Base-by-base conservation (phyloP, 176 grass and related monocot genomes). In the Thinopyrum elongatum region DNA sequence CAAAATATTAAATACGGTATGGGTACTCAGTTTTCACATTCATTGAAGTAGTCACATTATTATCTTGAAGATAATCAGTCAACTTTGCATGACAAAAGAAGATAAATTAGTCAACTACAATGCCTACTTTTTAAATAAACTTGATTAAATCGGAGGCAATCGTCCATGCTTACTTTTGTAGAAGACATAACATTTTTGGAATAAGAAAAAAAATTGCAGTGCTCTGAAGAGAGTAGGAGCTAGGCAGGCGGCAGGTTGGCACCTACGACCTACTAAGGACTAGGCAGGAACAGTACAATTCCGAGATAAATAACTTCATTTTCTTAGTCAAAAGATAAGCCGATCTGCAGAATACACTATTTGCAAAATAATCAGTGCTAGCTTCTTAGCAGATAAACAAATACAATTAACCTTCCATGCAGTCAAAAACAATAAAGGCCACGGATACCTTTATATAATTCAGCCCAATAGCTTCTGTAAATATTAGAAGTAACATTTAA, bases 351-450 rank as follows among this genome's bases (percentile, higher is more conserved):
- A 76, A 82, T 68, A 87, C 35, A 29, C 17, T 58, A 53, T 76
- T 58, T 82, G 39, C 17, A 30, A 15, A 74, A 26, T 64, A 46
- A 26, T 53, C 10, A 77, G 21, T n/a, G 51, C 23, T 88, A 72
- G 53, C 47, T 80, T 74, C 59, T 53, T 70, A 71, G 31, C 26
- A 63, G 31, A 62, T 74, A 84, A 62, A 61, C 51, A 83, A 74
- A 83, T 62, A 28, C 23, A 62, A 62, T 46, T 60, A 74, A 55
- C 33, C 23, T n/a, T 15, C 16, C 27, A 49, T 25, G 82, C 38
- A 84, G 55, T 46, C 15, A 64, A n/a, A 84, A 49, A 27, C 62
- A 64, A 60, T 35, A 30, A 75, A 28, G 59, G 29, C 15, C 21
- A 76, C 4, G n/a, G 19, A 34, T 35, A 31, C 62, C 6, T 84